Percentiles rank a stretch among this genome's conserved stretches.
Conservation (phyloP, 2,329 filamentous ascomycete genomes). For the Cadophora gregata region DNA sequence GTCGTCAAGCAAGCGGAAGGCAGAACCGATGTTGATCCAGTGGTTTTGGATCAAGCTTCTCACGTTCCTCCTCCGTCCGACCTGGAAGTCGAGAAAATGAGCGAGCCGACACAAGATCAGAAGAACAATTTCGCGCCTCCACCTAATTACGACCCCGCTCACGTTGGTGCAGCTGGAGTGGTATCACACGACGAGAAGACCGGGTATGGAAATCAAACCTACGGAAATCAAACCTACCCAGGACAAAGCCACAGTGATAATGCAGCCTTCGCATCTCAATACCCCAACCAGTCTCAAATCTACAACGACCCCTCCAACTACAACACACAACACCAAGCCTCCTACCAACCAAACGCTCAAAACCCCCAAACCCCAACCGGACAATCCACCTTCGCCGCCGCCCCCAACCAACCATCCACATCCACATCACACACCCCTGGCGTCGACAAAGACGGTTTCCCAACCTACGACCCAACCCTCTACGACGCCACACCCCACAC, state of each 20-base stretch:
- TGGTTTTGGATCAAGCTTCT: slow-evolving; percentile 66
- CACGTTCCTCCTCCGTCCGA: slow-evolving; percentile 77
- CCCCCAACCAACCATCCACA: neutral
- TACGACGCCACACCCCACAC: slow-evolving; percentile 10
- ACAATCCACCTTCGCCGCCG: neutral
- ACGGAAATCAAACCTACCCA: neutral
- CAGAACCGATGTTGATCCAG: slow-evolving; percentile 73
- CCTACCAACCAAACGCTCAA: neutral
- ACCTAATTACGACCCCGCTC: slow-evolving; percentile 2
- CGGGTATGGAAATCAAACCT: neutral
- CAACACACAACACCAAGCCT: neutral
- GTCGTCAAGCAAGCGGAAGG: slow-evolving; percentile 88
- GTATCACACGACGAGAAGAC: slow-evolving; percentile 16
- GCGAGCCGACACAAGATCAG: slow-evolving; percentile 27
- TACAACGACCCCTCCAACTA: neutral
- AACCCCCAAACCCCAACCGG: neutral
- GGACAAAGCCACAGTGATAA: neutral
- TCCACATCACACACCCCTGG: neutral
- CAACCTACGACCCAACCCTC: slow-evolving; percentile 5
- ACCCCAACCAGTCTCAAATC: neutral
- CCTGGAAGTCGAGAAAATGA: slow-evolving; percentile 47
- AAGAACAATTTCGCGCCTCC: slow-evolving; percentile 24
- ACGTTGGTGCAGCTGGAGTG: neutral
- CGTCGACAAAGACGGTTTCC: slow-evolving; percentile 4
- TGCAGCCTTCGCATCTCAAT: neutral